Conservation (phyloP, 2,329 filamentous ascomycete species). For the Lecanicillium sp. region DNA sequence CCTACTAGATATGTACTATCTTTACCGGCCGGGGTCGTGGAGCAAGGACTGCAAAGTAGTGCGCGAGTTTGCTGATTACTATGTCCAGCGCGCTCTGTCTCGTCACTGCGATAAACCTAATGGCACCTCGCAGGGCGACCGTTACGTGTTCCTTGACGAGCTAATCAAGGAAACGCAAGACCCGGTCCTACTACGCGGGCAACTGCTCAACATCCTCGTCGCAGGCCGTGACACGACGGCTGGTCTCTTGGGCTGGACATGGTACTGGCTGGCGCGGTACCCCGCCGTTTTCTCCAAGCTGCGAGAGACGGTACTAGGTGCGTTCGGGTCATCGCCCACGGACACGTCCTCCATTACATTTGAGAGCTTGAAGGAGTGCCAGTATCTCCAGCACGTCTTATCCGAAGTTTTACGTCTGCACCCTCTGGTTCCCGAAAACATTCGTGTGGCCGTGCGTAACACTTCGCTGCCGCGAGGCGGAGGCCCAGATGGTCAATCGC, state of each 20-base stretch:
- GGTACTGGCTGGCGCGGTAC: constrained; percentile 13
- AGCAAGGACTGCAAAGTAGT: constrained; percentile 1
- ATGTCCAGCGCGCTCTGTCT: constrained; percentile 4
- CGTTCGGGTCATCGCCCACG: constrained; percentile 5
- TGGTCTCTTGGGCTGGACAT: constrained; percentile 14
- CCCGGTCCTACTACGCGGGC: constrained; percentile 9
- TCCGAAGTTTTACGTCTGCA: constrained; percentile 24
- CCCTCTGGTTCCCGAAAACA: constrained; percentile 25
- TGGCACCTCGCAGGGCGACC: constrained; percentile 1
- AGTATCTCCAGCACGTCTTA: constrained; percentile 17
- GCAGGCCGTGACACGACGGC: constrained; percentile 18
- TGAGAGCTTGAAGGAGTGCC: constrained; percentile 14
- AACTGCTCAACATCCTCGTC: constrained; percentile 12
- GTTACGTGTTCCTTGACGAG: constrained; percentile 12
- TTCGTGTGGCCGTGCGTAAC: constrained; percentile 18
- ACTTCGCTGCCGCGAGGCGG: constrained; percentile 28
- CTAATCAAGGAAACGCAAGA: constrained; percentile 12
- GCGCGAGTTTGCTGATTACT: constrained; percentile 4
- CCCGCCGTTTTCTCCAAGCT: constrained; percentile 10
- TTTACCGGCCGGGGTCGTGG: not conserved
- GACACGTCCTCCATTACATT: constrained; percentile 7
- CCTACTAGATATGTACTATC: constrained; percentile 3
- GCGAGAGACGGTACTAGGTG: constrained; percentile 5
- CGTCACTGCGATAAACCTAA: not conserved
- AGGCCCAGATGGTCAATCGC: constrained; percentile 22